Conservation (phyloP, 129 eudicot species). For the Kitagawia praeruptora region DNA sequence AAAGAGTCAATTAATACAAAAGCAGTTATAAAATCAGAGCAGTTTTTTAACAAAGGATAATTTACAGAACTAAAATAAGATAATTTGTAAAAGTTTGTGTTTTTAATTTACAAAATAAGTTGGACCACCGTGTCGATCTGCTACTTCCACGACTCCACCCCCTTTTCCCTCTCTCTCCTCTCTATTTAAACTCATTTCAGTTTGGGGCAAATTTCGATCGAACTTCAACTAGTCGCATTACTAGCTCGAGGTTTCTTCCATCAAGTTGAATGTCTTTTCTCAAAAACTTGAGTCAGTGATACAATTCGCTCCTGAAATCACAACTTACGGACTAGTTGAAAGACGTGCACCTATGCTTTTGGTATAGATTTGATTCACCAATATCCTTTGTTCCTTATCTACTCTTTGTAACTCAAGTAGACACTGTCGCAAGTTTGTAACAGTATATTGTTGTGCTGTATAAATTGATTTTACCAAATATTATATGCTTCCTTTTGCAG, state of each 20-base stretch:
- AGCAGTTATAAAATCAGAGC: neutral
- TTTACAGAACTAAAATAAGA: neutral
- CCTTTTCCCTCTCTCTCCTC: too few species aligned
- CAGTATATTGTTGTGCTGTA: neutral
- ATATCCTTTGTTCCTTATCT: neutral
- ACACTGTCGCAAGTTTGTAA: neutral
- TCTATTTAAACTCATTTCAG: too few species aligned
- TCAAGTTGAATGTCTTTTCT: neutral
- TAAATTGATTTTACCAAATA: neutral
- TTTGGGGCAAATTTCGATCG: neutral
- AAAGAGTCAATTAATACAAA: neutral
- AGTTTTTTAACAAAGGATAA: neutral
- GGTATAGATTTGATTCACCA: neutral
- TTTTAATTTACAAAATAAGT: neutral
- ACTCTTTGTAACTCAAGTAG: neutral
- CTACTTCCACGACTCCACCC: neutral
- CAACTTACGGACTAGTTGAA: neutral
- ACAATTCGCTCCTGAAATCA: neutral
- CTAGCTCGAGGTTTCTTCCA: neutral
- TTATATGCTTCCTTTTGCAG: conserved; percentile 26
- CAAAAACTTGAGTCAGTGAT: neutral
- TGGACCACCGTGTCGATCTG: neutral
- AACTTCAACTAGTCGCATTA: neutral
- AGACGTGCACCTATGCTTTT: neutral
- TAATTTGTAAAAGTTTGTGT: neutral